phyloP scores from a whole-genome alignment of 2,329 filamentous ascomycete genomes.

The Chrysoporthe cubensis region DNA sequence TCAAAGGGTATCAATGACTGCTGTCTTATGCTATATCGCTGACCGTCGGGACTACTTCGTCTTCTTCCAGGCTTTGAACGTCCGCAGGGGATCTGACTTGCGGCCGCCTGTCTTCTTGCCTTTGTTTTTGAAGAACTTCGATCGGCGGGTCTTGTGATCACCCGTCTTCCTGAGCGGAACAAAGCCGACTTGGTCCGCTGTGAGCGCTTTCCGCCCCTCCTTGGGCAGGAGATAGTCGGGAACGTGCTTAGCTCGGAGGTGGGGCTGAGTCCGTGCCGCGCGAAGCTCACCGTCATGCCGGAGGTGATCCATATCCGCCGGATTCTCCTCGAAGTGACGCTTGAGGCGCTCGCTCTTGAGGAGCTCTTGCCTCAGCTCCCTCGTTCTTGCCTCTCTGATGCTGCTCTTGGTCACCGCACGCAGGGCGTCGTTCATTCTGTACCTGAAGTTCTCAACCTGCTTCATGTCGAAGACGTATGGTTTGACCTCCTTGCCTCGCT shows the following conservation, averaged over 20 bases:
- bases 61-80: constrained; percentile 72
- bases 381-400: constrained; percentile 84
- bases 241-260: constrained; percentile 78
- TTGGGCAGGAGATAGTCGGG: constrained; percentile 89
- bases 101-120: constrained; percentile 56
- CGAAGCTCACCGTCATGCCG: constrained; percentile 89
- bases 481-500: constrained; percentile 79
- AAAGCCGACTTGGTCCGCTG: constrained; percentile 71
- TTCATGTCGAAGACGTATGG: constrained; percentile 95
- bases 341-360: constrained; percentile 94
- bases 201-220: constrained; percentile 72
- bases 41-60: constrained; percentile 30
- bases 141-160: constrained; percentile 51
- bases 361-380: constrained; percentile 86
- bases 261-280: constrained; percentile 80
- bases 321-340: constrained; percentile 96
- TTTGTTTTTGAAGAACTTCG: constrained; percentile 49
- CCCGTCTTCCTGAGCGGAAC: constrained; percentile 65
- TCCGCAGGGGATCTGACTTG: constrained; percentile 84
- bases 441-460: constrained; percentile 91
- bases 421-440: constrained; percentile 91
- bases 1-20: constrained; percentile 11
- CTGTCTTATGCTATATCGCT: constrained; percentile 1
- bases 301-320: constrained; percentile 82
- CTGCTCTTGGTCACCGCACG: constrained; percentile 88